phyloP scores from a whole-genome alignment of 106 monocot species.

The Iris macrosiphon region DNA sequence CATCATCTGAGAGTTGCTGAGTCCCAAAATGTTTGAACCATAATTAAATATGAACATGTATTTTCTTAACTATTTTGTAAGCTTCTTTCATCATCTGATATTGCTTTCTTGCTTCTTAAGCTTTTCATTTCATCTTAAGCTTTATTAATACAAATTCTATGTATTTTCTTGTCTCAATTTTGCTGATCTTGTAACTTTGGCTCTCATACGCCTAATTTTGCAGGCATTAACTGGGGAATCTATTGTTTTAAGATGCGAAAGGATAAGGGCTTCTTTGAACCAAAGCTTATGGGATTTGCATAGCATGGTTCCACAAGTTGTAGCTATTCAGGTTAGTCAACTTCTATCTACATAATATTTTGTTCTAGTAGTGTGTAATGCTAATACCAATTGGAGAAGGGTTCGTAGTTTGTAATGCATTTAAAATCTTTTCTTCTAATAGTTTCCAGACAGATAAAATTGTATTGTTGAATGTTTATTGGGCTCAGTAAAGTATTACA shows the following conservation, averaged over 20 bases:
- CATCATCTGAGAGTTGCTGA: too few relatives aligned
- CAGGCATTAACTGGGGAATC: constrained; percentile 68
- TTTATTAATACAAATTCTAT: not conserved
- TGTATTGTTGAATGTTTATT: not conserved
- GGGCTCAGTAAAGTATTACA: not conserved
- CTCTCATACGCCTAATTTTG: too few relatives aligned
- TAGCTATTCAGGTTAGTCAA: constrained; percentile 58
- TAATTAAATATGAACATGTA: too few relatives aligned
- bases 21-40: too few relatives aligned
- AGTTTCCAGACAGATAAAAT: not conserved
- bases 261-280: constrained; percentile 38
- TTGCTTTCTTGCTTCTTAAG: not conserved
- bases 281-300: constrained; percentile 46
- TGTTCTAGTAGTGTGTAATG: too few relatives aligned
- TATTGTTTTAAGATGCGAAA: constrained; percentile 50
- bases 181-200: too few relatives aligned
- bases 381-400: too few relatives aligned
- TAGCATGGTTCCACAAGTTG: constrained; percentile 43
- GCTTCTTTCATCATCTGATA: not conserved
- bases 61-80: too few relatives aligned
- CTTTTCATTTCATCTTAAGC: too few relatives aligned
- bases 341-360: too few relatives aligned
- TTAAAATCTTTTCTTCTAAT: not conserved
- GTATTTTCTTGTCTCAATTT: not conserved
- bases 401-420: not conserved